Evolutionary conservation across 805 yeast genomes (phyloP), one percentile per base, ranked within the genome.

Genomic region (Candida incommunis): DNA sequence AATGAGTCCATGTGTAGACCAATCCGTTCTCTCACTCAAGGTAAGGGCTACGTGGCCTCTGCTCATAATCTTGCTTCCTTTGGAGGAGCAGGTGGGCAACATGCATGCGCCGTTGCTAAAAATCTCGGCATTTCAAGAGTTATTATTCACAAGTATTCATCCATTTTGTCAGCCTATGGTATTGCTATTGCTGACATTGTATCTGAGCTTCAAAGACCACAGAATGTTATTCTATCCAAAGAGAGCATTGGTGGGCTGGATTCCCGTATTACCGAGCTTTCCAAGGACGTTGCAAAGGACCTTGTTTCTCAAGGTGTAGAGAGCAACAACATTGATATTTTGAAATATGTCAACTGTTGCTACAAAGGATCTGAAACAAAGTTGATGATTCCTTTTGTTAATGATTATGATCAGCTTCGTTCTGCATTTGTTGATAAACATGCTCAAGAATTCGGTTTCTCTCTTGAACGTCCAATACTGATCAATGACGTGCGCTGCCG

Each of bases 21-120:
- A 2, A 82, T 86, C 45, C 70, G 95, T 47, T 78, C 82, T 37
- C 64, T 86, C 44, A 85, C 95, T 0, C 95, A 85, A 58, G 84
- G 90, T 1, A 83, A 78, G 56, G 95, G 95, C 3, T 76, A 78
- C 55, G 69, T 74, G 37, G 70, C 78, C 0, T 59, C 81, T 7
- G 66, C 72, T 9, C 95, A 86, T 59, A 65, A 80, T 47, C 63
- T 86, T 48, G 94, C 87, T 1, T 73, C 90, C 2, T 86, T 86
- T 63, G 95, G 95, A 41, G 95, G 95, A 42, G 94, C 94, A 22
- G 95, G 95, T 45, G 95, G 95, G 5, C 95, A 86, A 62, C 88
- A 83, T 61, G 88, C 92, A 2, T 78, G 75, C 42, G 78, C 82
- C 7, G 78, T 86, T 27, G 94, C 94, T 1, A 69, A 74, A 46